Evolutionary conservation across 1,139 yeast genomes (phyloP), one percentile per base, ranked within the genome.

Genomic region (Zygotorulaspora mrakii): DNA sequence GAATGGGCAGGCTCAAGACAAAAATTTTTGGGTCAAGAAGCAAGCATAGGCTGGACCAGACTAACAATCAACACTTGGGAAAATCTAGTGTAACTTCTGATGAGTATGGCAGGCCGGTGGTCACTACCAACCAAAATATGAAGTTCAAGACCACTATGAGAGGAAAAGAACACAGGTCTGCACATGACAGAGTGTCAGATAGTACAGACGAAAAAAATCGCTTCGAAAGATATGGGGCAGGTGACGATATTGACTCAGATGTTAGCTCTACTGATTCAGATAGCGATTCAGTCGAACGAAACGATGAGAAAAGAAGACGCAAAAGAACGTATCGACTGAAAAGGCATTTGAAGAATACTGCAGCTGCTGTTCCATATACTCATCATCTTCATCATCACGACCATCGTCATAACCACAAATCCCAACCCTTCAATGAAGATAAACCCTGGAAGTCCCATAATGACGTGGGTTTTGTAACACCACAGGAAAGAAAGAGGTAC

Each of bases 371-470:
- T 3, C 47, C 44, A 2, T 39, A 43, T 12, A 34, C 44, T 8
- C 47, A 39, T 20, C 42, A 46, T 25, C 27, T 47, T 13, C 50
- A 43, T 21, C 40, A 39, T 13, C 36, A 36, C 21, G 40, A 39
- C 6, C 37, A 41, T n/a, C 43, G 43, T 10, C 35, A 37, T 12
- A 17, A 32, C 9, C 28, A 39, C 3, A 49, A 28, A 22, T 24
- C 35, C 17, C 64, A 69, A 31, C 60, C 65, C 16, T 89, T 91
- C 61, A 83, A 91, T 58, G 95, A 85, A 53, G 87, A 85, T 48
- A 88, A 89, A 61, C 97, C 97, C 0, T 91, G 98, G 97, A 91
- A 89, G 55, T 81, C 86, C 55, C 96, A 87, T 58, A 70, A 69
- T 29, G 84, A 79, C 47, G 70, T 79, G 8, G 70, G 69, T 33